Conservation (phyloP, 2,329 filamentous ascomycete species). For the Madurella fahalii region DNA sequence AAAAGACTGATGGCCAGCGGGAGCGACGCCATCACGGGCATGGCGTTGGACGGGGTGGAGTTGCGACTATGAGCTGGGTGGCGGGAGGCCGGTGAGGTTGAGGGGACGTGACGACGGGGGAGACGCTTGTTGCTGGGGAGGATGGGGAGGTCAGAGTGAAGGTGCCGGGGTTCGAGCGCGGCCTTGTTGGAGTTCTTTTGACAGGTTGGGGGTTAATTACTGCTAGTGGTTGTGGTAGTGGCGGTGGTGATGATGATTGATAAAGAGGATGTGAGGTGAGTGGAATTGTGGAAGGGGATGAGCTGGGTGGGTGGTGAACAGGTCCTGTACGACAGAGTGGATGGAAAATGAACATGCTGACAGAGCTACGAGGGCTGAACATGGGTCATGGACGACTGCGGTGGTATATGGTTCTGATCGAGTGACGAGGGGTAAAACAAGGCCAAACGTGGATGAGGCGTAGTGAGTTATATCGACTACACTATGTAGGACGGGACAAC, state of each 20-base stretch:
- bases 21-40: slow-evolving; percentile 58
- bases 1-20: slow-evolving; percentile 55
- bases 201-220: neutral
- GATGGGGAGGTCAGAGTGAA: slow-evolving; percentile 24
- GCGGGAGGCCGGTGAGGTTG: slow-evolving; percentile 50
- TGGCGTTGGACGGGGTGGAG: slow-evolving; percentile 58
- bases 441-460: neutral
- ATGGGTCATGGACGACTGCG: neutral
- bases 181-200: slow-evolving; percentile 20
- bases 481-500: neutral
- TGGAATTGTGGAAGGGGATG: too few species aligned
- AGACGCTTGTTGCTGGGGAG: slow-evolving; percentile 30
- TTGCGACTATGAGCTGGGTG: slow-evolving; percentile 55
- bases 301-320: too few species aligned
- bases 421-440: neutral
- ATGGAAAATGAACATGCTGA: too few species aligned
- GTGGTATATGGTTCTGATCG: too few species aligned
- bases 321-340: too few species aligned
- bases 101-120: slow-evolving; percentile 49
- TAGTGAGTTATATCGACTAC: slow-evolving; percentile 8
- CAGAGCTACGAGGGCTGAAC: neutral
- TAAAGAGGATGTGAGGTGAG: too few species aligned
- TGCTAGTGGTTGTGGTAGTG: too few species aligned
- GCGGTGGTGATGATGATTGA: neutral
- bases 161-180: slow-evolving; percentile 43